These are phyloP conservation scores for Talaromyces ruber DNA, from an alignment of 495 filamentous ascomycete species.

Conservation along the genomic window DNA sequence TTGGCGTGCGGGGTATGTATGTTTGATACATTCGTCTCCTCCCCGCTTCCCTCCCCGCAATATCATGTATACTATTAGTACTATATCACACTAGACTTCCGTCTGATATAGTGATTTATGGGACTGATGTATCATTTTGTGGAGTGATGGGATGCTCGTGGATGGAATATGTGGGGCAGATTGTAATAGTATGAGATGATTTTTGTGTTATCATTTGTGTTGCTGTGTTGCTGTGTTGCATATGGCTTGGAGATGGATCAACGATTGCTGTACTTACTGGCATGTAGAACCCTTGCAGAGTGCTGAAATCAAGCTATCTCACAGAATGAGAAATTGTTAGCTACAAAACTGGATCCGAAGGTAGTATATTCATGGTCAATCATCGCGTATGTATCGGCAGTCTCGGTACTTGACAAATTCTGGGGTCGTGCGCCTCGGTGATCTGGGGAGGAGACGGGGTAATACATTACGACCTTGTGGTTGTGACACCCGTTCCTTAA, in stretches of 20 bases:
- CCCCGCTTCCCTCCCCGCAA: not conserved
- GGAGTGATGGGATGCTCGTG: not conserved
- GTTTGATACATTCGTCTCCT: not conserved
- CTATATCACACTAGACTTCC: not conserved
- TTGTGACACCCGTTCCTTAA: not conserved
- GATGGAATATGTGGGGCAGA: not conserved
- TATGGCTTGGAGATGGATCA: not conserved
- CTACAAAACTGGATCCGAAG: not conserved
- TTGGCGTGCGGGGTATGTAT: not conserved
- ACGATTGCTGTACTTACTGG: not conserved
- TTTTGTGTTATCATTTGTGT: not conserved
- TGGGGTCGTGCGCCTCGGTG: not conserved
- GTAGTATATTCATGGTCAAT: not conserved
- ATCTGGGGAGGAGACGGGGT: not conserved
- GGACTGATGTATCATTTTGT: not conserved
- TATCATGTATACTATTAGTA: not conserved
- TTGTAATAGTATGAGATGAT: not conserved
- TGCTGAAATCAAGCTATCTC: not conserved
- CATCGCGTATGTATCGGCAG: not conserved
- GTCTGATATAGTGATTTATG: not conserved
- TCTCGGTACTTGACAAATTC: not conserved
- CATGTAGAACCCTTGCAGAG: not conserved
- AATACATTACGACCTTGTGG: not conserved
- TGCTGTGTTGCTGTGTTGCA: not conserved
- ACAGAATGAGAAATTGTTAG: not conserved